Percentiles rank a stretch among this genome's conserved stretches.
Evolutionary conservation across 225 moss, liverwort and hornwort genomes (phyloP).

Genomic region (Lunularia cruciata): DNA sequence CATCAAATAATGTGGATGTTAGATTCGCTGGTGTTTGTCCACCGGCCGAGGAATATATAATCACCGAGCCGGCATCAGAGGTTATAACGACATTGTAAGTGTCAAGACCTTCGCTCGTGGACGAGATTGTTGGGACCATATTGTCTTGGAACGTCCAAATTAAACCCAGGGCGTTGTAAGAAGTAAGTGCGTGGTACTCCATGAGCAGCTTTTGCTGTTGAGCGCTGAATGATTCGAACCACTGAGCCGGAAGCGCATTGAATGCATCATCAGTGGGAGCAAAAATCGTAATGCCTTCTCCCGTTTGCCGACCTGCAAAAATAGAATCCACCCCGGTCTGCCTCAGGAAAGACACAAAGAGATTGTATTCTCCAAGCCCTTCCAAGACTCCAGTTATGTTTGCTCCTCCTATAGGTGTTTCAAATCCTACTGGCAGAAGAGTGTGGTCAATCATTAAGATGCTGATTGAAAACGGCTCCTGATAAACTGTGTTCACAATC

Average conservation of each 20-base stretch:
- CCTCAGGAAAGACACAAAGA: neutral
- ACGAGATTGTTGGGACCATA: neutral
- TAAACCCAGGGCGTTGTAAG: neutral
- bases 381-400: conserved; percentile 8
- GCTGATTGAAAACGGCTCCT: conserved; percentile 10
- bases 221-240: neutral
- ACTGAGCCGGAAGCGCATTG: neutral
- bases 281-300: conserved; percentile 12
- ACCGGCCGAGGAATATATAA: conserved; percentile 9
- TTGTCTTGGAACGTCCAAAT: neutral
- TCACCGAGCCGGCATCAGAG: neutral
- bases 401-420: neutral
- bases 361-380: neutral
- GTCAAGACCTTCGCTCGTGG: neutral
- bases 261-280: conserved; percentile 16
- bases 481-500: conserved; percentile 30
- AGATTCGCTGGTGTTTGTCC: neutral
- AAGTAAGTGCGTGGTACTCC: conserved; percentile 9
- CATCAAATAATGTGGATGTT: conserved; percentile 13
- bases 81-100: neutral
- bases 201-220: conserved; percentile 8
- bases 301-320: neutral
- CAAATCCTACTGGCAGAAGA: conserved; percentile 28
- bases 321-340: conserved; percentile 16
- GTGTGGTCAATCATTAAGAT: conserved; percentile 22